Base-by-base conservation (phyloP, 2,329 filamentous ascomycete species). In the Beauveria rudraprayagi region DNA sequence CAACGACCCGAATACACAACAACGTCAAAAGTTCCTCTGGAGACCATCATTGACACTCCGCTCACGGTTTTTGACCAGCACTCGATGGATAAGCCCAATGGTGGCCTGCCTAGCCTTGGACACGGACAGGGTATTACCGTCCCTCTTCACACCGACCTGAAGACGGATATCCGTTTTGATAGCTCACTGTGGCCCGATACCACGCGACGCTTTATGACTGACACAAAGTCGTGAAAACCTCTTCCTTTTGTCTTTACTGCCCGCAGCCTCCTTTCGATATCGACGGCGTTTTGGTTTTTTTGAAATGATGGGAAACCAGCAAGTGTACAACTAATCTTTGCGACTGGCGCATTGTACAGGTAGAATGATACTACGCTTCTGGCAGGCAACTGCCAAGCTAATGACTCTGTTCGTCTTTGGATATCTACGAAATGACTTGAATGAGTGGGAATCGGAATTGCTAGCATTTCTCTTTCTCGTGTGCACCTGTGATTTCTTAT, bases 241-340 rank as follows among this genome's bases (percentile, higher is more conserved):
- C 40, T 41, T 24, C n/a, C 26, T 17, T 24, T 26, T 14, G n/a
- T 28, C 14, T 28, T 26, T 37, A n/a, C 30, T 9, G n/a, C 34
- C 16, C 11, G 34, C 50, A 19, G 40, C 24, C 28, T n/a, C 4
- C 19, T 19, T 22, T 22, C 10, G 11, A 46, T 50, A 16, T 19
- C n/a, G 17, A 43, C 34, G 56, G 56, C 56, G 46, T 58, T 58
- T 37, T 37, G 30, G 9, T 40, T 37, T 48, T 46, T 46, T 46
- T 43, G 55, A 8, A 57, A 19, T n/a, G 10, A 48, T 16, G 19
- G 41, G 19, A 28, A 58, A 26, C 3, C 8, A 28, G n/a, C 24
- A 40, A 51, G 56, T 58, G 56, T 58, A 58, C 30, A 50, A 58
- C 56, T 24, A 57, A 47, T 48, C 22, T 58, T 48, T 51, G 56